Conservation (phyloP, 1,284 basidiomycete species). For the Moesziomyces aphidis region DNA sequence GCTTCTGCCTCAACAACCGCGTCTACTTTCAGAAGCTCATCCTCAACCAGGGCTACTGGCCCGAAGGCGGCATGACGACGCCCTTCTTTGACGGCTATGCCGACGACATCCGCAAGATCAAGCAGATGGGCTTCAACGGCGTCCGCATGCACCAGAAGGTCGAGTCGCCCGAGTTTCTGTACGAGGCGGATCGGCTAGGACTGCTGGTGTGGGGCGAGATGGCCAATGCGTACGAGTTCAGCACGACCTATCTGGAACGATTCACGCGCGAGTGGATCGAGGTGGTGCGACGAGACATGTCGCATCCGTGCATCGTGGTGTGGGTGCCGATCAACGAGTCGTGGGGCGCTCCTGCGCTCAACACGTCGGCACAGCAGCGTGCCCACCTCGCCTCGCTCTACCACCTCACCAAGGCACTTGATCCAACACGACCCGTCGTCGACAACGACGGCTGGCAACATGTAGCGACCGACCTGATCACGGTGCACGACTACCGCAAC, state of each 20-base stretch:
- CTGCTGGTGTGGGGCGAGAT: slow-evolving; percentile 55
- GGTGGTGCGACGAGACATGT: slow-evolving; percentile 40
- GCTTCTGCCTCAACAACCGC: slow-evolving; percentile 51
- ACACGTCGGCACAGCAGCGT: slow-evolving; percentile 27
- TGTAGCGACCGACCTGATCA: slow-evolving; percentile 39
- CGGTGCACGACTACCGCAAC: slow-evolving; percentile 46
- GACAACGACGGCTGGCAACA: slow-evolving; percentile 59
- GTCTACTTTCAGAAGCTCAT: slow-evolving; percentile 49
- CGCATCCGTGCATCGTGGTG: slow-evolving; percentile 52
- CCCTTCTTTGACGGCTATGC: slow-evolving; percentile 19
- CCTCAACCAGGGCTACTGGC: slow-evolving; percentile 57
- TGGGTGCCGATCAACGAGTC: slow-evolving; percentile 55
- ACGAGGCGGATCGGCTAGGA: slow-evolving; percentile 42
- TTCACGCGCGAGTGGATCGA: slow-evolving; percentile 53
- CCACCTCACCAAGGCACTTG: slow-evolving; percentile 48
- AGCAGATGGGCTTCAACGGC: slow-evolving; percentile 51
- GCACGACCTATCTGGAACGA: slow-evolving; percentile 23
- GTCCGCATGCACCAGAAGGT: slow-evolving; percentile 52
- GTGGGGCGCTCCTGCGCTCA: slow-evolving; percentile 42
- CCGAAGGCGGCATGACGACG: slow-evolving; percentile 29
- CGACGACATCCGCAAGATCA: slow-evolving; percentile 43
- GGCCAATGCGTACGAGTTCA: slow-evolving; percentile 54
- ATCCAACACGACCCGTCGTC: slow-evolving; percentile 34
- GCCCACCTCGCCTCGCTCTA: slow-evolving; percentile 38
- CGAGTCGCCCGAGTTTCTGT: slow-evolving; percentile 36